phyloP scores from a whole-genome alignment of 2,329 filamentous ascomycete species.

The Diaporthe destruens region DNA sequence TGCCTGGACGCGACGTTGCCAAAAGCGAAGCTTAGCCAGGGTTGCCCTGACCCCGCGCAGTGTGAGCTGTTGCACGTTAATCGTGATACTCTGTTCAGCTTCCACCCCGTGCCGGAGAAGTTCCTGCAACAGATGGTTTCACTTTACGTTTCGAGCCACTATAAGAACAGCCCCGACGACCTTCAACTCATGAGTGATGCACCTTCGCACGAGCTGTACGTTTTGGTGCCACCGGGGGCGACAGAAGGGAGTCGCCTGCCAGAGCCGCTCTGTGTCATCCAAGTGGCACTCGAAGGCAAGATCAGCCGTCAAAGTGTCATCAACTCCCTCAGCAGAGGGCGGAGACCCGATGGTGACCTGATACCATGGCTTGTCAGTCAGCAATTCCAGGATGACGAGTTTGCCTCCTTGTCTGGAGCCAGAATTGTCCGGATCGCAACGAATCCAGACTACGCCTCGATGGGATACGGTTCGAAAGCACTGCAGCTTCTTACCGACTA shows the following conservation, averaged over 20 bases:
- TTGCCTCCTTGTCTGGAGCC: slow-evolving; percentile 91
- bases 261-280: slow-evolving; percentile 93
- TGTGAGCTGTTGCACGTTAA: slow-evolving; percentile 96
- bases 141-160: slow-evolving; percentile 95
- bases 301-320: slow-evolving; percentile 95
- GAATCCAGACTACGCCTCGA: slow-evolving; percentile 90
- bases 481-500: slow-evolving; percentile 90
- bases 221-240: slow-evolving; percentile 87
- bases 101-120: slow-evolving; percentile 95
- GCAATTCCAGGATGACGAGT: slow-evolving; percentile 98
- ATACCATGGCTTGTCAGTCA: slow-evolving; percentile 98
- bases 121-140: slow-evolving; percentile 99
- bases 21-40: slow-evolving; percentile 78
- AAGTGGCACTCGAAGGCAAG: slow-evolving; percentile 92
- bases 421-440: slow-evolving; percentile 95
- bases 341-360: slow-evolving; percentile 89
- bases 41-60: slow-evolving; percentile 89
- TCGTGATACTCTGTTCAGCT: slow-evolving; percentile 97
- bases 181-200: slow-evolving; percentile 99
- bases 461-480: slow-evolving; percentile 94
- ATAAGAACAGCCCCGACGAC: slow-evolving; percentile 98
- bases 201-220: slow-evolving; percentile 95
- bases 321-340: slow-evolving; percentile 88
- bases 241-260: slow-evolving; percentile 84
- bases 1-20: slow-evolving; percentile 94